Percentiles rank a stretch among this genome's conserved stretches.
Evolutionary conservation across 1,139 yeast species (phyloP).

Genomic region (Saccharomyces uvarum): DNA sequence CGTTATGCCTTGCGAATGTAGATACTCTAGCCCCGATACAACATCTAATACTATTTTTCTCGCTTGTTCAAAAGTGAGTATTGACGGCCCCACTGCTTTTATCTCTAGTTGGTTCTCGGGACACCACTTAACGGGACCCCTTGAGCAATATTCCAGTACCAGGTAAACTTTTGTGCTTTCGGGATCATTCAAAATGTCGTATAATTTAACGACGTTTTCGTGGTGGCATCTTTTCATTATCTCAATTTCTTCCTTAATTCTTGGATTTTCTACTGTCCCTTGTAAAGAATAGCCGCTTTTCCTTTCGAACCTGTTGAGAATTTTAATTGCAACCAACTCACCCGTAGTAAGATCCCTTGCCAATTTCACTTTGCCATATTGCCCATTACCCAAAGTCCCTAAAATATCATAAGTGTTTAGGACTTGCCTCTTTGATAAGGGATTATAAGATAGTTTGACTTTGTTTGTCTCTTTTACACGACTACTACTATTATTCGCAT

Average conservation of each 20-base stretch:
- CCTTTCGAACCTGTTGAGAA: conserved; percentile 66
- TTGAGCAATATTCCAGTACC: conserved; percentile 83
- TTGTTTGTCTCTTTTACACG: conserved; percentile 68
- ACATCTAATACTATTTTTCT: conserved; percentile 77
- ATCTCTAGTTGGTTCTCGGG: conserved; percentile 36
- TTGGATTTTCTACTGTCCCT: background rate
- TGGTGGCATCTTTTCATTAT: conserved; percentile 92
- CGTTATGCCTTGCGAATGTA: conserved; percentile 87
- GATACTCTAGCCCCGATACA: conserved; percentile 79
- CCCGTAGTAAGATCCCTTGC: conserved; percentile 67
- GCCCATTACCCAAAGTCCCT: conserved; percentile 85
- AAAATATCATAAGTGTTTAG: conserved; percentile 87
- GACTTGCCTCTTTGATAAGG: conserved; percentile 72
- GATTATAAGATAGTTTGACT: conserved; percentile 82
- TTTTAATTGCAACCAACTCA: conserved; percentile 83
- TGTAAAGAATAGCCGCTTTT: conserved; percentile 7
- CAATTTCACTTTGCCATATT: conserved; percentile 93
- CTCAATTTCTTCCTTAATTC: conserved; percentile 71
- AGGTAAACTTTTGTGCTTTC: conserved; percentile 79
- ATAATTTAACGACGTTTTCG: conserved; percentile 77
- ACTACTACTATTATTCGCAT: background rate
- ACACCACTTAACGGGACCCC: conserved; percentile 86
- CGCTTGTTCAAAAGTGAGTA: conserved; percentile 56
- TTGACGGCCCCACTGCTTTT: conserved; percentile 47
- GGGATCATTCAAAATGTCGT: conserved; percentile 85